These are phyloP conservation scores for Cucurbita maxima DNA, from an alignment of 306 rosid genomes.

Conservation along the genomic window DNA sequence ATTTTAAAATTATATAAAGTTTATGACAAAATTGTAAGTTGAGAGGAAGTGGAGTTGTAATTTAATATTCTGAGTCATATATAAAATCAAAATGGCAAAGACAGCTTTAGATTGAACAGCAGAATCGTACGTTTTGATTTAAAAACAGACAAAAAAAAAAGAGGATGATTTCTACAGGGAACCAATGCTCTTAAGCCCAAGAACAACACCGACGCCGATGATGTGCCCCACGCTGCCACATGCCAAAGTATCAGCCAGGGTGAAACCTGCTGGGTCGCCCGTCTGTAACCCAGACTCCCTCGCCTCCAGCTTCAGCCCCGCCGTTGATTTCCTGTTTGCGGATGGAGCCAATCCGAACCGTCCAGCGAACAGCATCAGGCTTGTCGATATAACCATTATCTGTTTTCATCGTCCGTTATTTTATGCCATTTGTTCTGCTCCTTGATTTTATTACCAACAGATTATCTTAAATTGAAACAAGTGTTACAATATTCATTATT, in stretches of 20 bases:
- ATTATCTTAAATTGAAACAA: too few relatives aligned
- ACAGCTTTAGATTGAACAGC: neutral
- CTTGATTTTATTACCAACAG: neutral
- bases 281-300: conserved; percentile 96
- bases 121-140: neutral
- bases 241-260: conserved; percentile 96
- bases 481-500: too few relatives aligned
- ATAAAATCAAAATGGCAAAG: neutral
- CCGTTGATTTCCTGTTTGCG: conserved; percentile 86
- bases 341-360: conserved; percentile 94
- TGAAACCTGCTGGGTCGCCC: conserved; percentile 95
- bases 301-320: conserved; percentile 68
- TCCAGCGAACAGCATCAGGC: conserved; percentile 87
- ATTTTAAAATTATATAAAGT: too few relatives aligned
- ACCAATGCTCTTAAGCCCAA: conserved; percentile 80
- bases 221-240: conserved; percentile 81
- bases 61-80: neutral
- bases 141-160: neutral
- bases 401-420: neutral
- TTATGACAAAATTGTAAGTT: too few relatives aligned
- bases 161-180: conserved; percentile 27
- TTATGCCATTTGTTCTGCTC: neutral
- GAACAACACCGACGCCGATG: conserved; percentile 91
- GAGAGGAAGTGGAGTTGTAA: too few relatives aligned
- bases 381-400: conserved; percentile 79